Evolutionary conservation across 208 protist species (phyloP), one percentile per base, ranked within the genome.

Genomic region (Acanthamoeba lenticulata): DNA sequence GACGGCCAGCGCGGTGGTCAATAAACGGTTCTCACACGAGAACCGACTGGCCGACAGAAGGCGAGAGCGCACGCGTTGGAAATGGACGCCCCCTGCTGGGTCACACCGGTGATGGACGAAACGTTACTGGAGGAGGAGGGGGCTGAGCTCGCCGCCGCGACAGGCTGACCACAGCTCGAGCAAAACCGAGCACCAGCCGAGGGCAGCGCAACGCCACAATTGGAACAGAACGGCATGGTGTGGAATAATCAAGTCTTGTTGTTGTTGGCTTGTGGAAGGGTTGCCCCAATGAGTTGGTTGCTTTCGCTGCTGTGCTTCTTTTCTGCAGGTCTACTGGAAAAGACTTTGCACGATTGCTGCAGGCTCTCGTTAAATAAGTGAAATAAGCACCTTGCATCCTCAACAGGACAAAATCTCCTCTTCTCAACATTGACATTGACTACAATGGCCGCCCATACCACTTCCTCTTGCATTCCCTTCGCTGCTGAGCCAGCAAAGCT

Each of bases 401-500:
- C n/a, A n/a, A n/a, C n/a, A n/a, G n/a, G n/a, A n/a, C n/a, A n/a
- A n/a, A n/a, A n/a, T n/a, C n/a, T n/a, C n/a, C n/a, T n/a, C n/a
- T n/a, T n/a, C n/a, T n/a, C n/a, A n/a, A n/a, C n/a, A n/a, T n/a
- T n/a, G n/a, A n/a, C n/a, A n/a, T n/a, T n/a, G n/a, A 57, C 49
- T 9, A 57, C 13, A 57, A 57, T 57, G 49, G 13, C 19, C 49
- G 19, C 9, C 49, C 9, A 57, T 24, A 19, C 49, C 49, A 57
- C 49, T 19, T 24, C 19, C 19, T 9, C 49, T 57, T 24, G 13
- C 49, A 9, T 57, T 24, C 13, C 49, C 19, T 24, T 9, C 49
- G 49, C 49, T 24, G 11, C 21, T 72, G 24, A 57, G 45, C 45
- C 77, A 86, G 77, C 77, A 86, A 86, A 86, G 77, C 44, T 57